phyloP scores from a whole-genome alignment of 208 protist genomes.

The Naegleria gruberi region DNA sequence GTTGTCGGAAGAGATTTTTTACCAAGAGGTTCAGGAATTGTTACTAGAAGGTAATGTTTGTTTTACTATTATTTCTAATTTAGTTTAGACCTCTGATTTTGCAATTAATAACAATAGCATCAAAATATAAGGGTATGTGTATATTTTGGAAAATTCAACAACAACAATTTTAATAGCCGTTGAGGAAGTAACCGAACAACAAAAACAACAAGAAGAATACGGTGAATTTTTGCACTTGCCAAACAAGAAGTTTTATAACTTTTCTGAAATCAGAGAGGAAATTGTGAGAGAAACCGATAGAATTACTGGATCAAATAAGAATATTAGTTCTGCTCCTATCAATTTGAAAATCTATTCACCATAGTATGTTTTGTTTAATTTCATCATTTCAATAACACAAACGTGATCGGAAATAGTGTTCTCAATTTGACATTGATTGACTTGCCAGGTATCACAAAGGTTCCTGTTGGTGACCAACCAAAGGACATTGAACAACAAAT shows the following conservation, averaged over 20 bases:
- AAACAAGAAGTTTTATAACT: conserved; percentile 84
- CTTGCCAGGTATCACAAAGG: neutral
- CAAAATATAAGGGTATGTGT: neutral
- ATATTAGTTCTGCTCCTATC: conserved; percentile 91
- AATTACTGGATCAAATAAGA: conserved; percentile 81
- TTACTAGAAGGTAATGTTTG: conserved; percentile 79
- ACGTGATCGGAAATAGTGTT: neutral
- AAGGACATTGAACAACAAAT: neutral
- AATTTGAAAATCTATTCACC: conserved; percentile 88
- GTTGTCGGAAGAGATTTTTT: conserved; percentile 98
- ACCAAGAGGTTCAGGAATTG: conserved; percentile 96
- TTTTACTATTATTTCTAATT: neutral
- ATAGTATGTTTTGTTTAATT: conserved; percentile 17
- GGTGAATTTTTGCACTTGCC: conserved; percentile 69
- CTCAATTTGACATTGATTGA: neutral
- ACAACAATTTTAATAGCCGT: too few relatives aligned
- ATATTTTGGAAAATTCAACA: too few relatives aligned
- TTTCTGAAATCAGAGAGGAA: conserved; percentile 83
- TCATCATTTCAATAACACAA: neutral
- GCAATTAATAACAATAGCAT: conserved; percentile 78
- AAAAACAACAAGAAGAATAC: conserved; percentile 44
- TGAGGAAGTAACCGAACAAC: conserved; percentile 54
- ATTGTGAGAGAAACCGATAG: conserved; percentile 91
- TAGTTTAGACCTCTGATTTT: conserved; percentile 91
- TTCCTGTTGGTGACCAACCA: neutral